Conservation (phyloP, 208 protist genomes). For the Trichomonas gallinae region DNA sequence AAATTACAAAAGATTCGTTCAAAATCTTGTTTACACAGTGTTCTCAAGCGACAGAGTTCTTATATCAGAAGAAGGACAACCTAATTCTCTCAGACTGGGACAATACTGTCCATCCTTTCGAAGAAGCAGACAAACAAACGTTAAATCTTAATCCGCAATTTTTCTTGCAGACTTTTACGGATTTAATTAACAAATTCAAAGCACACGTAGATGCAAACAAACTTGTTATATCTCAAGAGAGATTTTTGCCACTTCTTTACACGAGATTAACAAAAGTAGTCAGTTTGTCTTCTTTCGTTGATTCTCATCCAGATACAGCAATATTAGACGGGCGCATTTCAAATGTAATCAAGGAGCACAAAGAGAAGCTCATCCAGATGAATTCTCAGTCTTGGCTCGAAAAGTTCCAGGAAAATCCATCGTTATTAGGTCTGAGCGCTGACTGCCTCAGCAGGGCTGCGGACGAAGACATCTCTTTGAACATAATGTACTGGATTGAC, state of each 20-base stretch:
- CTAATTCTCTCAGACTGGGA: background rate
- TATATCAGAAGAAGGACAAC: background rate
- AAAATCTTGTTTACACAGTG: background rate
- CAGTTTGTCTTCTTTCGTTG: background rate
- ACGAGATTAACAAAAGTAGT: background rate
- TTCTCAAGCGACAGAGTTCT: background rate
- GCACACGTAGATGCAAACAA: background rate
- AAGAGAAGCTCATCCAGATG: background rate
- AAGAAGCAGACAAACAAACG: background rate
- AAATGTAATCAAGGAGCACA: background rate
- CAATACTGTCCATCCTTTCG: background rate
- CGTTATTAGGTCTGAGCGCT: background rate
- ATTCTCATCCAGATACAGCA: background rate
- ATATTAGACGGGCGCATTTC: background rate
- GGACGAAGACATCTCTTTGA: background rate
- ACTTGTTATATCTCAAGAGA: background rate
- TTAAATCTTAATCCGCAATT: background rate
- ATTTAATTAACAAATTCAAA: background rate
- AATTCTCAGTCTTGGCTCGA: background rate
- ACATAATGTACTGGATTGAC: background rate
- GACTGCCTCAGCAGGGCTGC: background rate
- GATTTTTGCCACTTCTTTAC: background rate
- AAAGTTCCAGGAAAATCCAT: background rate
- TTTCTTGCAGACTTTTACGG: background rate
- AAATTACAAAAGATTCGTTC: background rate